These are phyloP conservation scores for Echium plantagineum DNA, from an alignment of 257 asterid species.

Conservation along the genomic window DNA sequence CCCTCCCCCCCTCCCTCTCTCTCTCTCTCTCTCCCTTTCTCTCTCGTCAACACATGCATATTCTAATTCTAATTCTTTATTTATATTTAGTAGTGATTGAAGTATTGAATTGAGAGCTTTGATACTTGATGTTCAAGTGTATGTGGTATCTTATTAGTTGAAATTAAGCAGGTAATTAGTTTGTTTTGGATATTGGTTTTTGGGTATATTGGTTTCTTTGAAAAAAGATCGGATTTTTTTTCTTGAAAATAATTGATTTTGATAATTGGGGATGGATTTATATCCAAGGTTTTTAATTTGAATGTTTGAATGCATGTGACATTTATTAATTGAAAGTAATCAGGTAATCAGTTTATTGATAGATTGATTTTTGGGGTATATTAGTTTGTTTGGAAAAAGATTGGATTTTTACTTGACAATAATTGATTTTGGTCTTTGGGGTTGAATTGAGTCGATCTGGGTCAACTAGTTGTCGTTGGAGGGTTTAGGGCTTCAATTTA, in stretches of 20 bases:
- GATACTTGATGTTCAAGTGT: conserved; percentile 23
- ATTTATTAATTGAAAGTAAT: neutral
- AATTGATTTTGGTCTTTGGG: conserved; percentile 7
- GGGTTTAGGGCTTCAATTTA: conserved; percentile 32
- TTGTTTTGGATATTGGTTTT: neutral
- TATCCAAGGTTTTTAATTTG: conserved; percentile 10
- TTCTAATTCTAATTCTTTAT: too few species aligned
- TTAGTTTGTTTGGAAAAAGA: neutral
- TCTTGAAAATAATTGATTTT: conserved; percentile 6
- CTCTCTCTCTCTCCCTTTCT: conserved; percentile 1
- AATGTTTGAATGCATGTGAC: conserved; percentile 19
- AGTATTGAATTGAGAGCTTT: neutral
- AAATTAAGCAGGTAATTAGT: neutral
- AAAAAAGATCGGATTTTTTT: conserved; percentile 1
- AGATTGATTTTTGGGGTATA: too few species aligned
- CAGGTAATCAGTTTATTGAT: neutral
- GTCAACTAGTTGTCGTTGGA: conserved; percentile 20
- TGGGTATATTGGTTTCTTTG: neutral
- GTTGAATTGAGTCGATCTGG: conserved; percentile 33
- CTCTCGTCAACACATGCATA: conserved; percentile 14
- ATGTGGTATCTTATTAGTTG: conserved; percentile 5
- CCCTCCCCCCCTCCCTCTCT: conserved; percentile 6
- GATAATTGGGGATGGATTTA: conserved; percentile 1
- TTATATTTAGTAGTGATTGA: too few species aligned
- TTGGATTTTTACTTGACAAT: conserved; percentile 1